Percentiles rank a stretch among this genome's conserved stretches.
These are phyloP conservation scores for Diaporthe eres DNA, from an alignment of 2,329 filamentous ascomycete species.

Conservation along the genomic window DNA sequence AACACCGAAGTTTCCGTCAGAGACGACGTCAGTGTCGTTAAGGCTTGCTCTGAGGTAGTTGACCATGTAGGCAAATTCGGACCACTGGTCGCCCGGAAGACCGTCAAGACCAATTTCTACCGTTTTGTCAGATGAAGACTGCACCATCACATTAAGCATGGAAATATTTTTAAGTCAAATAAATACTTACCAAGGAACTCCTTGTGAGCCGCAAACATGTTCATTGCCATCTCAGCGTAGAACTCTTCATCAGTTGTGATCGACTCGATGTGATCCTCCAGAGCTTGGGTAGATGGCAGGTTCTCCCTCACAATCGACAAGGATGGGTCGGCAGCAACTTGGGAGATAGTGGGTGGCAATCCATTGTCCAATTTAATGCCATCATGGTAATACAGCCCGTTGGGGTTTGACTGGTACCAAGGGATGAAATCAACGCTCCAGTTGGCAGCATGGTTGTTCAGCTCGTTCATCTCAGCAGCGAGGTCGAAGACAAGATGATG, in stretches of 20 bases:
- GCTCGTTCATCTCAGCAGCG: slow-evolving; percentile 69
- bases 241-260: slow-evolving; percentile 54
- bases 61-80: slow-evolving; percentile 73
- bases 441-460: slow-evolving; percentile 66
- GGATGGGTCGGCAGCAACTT: slow-evolving; percentile 61
- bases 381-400: slow-evolving; percentile 65
- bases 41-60: slow-evolving; percentile 68
- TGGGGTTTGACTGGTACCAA: slow-evolving; percentile 70
- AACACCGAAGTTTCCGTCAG: slow-evolving; percentile 57
- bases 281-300: slow-evolving; percentile 50
- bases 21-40: slow-evolving; percentile 67
- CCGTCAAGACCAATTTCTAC: slow-evolving; percentile 53
- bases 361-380: slow-evolving; percentile 65
- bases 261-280: slow-evolving; percentile 55
- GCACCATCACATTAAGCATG: not conserved
- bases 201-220: slow-evolving; percentile 61
- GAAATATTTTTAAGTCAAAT: not conserved
- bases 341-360: slow-evolving; percentile 64
- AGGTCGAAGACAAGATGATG: slow-evolving; percentile 77
- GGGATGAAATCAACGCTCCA: slow-evolving; percentile 72
- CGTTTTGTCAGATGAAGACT: slow-evolving; percentile 11
- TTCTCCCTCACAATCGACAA: slow-evolving; percentile 53
- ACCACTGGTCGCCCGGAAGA: slow-evolving; percentile 72
- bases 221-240: slow-evolving; percentile 54
- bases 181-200: slow-evolving; percentile 51